phyloP scores from a whole-genome alignment of 176 grass and related monocot genomes.

The Cocos nucifera region DNA sequence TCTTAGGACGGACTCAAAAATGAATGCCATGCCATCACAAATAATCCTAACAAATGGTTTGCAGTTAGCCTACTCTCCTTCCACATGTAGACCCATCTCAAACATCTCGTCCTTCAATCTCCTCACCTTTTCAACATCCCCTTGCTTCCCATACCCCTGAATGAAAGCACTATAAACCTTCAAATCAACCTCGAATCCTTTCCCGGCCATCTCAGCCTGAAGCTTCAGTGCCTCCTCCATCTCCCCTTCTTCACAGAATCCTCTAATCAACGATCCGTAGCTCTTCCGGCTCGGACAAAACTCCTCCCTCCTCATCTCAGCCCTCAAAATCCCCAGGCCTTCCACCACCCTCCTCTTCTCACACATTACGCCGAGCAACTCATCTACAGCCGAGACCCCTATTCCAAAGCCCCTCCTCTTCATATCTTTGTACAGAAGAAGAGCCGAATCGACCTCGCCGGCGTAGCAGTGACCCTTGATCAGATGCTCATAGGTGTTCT shows the following conservation, averaged over 20 bases:
- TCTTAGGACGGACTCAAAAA: no score
- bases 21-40: no score
- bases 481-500: constrained; percentile 38
- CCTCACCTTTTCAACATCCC: constrained; percentile 31
- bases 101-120: constrained; percentile 50
- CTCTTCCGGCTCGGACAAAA: constrained; percentile 27
- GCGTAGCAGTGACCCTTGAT: constrained; percentile 39
- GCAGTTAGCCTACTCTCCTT: no score
- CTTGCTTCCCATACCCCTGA: constrained; percentile 27
- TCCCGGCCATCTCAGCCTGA: constrained; percentile 60
- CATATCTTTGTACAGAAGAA: constrained; percentile 47
- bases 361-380: constrained; percentile 38
- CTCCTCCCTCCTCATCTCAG: constrained; percentile 47
- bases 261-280: constrained; percentile 32
- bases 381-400: constrained; percentile 24
- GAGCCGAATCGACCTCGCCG: constrained; percentile 17
- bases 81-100: not conserved
- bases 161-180: constrained; percentile 42
- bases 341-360: constrained; percentile 28
- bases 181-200: constrained; percentile 34
- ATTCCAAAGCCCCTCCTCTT: constrained; percentile 44
- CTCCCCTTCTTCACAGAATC: constrained; percentile 40
- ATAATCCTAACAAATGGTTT: no score
- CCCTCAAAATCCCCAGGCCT: constrained; percentile 39
- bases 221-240: constrained; percentile 49